These are phyloP conservation scores for Blastobotrys apis DNA, from an alignment of 1,139 yeast species.

Conservation along the genomic window DNA sequence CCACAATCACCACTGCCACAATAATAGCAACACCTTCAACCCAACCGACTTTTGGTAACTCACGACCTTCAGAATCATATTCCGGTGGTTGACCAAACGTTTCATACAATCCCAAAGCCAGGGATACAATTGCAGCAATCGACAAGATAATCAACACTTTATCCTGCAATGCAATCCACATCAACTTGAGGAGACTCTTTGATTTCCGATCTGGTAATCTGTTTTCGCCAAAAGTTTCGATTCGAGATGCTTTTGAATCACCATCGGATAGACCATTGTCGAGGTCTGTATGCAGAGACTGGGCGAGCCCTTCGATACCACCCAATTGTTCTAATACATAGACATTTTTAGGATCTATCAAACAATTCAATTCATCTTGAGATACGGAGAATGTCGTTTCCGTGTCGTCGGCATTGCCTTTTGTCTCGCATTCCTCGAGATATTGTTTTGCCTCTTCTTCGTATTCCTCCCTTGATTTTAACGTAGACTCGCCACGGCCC, in stretches of 20 bases:
- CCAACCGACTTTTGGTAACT: constrained; percentile 85
- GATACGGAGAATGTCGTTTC: constrained; percentile 21
- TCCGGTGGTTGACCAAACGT: constrained; percentile 80
- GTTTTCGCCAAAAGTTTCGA: constrained; percentile 58
- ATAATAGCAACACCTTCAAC: constrained; percentile 98
- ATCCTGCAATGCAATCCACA: constrained; percentile 85
- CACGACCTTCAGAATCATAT: constrained; percentile 70
- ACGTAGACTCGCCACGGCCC: too few species aligned
- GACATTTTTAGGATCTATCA: constrained; percentile 41
- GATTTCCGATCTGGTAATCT: constrained; percentile 62
- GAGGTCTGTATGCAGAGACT: constrained; percentile 32
- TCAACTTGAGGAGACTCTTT: constrained; percentile 62
- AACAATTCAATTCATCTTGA: constrained; percentile 34
- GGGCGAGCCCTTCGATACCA: constrained; percentile 32
- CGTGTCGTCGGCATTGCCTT: neutral
- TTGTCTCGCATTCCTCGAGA: constrained; percentile 3
- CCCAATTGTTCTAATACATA: constrained; percentile 32
- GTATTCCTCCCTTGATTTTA: constrained; percentile 3
- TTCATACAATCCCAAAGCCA: constrained; percentile 88
- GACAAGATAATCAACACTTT: constrained; percentile 80
- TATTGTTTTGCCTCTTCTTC: constrained; percentile 7
- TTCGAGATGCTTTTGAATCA: constrained; percentile 35
- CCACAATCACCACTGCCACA: constrained; percentile 86
- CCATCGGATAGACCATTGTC: constrained; percentile 30
- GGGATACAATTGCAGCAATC: constrained; percentile 81